Evolutionary conservation across 768 basidiomycete species (phyloP), one percentile per base, ranked within the genome.

Genomic region (Tremella yokohamensis): DNA sequence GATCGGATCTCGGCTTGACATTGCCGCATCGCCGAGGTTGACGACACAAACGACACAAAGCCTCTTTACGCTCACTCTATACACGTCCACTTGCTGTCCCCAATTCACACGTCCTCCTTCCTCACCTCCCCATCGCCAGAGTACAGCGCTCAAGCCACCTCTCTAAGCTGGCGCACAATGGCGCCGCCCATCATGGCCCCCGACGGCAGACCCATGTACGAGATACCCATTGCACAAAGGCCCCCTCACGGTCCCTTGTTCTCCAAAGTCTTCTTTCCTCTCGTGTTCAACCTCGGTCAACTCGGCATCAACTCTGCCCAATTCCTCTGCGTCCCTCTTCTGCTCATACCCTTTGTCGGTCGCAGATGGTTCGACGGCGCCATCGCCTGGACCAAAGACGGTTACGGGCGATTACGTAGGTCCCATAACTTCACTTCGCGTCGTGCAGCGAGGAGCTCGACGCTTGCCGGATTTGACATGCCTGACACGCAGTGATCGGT

Each of bases 351-450:
- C n/a, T 82, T 84, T 52, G 72, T 79, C 24, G 81, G 78, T 74
- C 78, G 77, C 57, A 77, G 76, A 19, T 69, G 85, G 50, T 90
- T 89, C 71, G 81, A 85, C 50, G 79, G 83, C 52, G 87, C 86
- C 1, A 84, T 91, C 51, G 81, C 85, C 39, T 86, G 86, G 66
- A 89, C 88, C 56, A 91, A 93, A 78, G 89, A 87, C 24, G 82
- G 86, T 15, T 91, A 90, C 76, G 89, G 84, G 18, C 80, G 80
- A 63, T 80, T 93, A 25, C 76, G 89, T 70, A 82, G 48, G 68
- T 65, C 13, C n/a, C 18, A 45, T 22, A 11, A 34, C 29, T 4
- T 11, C 29, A n/a, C n/a, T n/a, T n/a, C n/a, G n/a, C n/a, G n/a
- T n/a, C n/a, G n/a, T n/a, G n/a, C n/a, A n/a, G n/a, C n/a, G n/a